Evolutionary conservation across 78 protist genomes (phyloP).

Genomic region (Protostelium mycophagum): DNA sequence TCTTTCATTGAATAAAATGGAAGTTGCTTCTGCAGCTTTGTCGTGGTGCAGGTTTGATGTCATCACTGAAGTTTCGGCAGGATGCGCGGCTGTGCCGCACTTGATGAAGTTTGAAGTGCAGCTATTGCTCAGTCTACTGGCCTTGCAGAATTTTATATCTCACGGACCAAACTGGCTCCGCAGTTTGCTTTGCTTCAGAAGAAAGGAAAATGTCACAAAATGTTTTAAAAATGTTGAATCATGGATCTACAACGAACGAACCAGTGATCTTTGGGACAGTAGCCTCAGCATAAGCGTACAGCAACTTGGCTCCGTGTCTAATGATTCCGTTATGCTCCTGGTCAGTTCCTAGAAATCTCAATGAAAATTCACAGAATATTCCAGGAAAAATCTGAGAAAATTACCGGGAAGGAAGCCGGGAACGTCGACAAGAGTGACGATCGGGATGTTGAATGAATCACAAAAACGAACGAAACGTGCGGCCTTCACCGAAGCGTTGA

Average conservation of each 20-base stretch:
- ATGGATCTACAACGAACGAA: too few relatives aligned
- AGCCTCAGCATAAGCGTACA: slow-evolving; percentile 98
- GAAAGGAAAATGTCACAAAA: neutral
- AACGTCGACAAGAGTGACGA: slow-evolving; percentile 96
- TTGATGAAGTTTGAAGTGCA: too few relatives aligned
- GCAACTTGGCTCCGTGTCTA: slow-evolving; percentile 97
- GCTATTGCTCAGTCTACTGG: too few relatives aligned
- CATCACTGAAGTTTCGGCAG: too few relatives aligned
- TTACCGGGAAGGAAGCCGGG: slow-evolving; percentile 98
- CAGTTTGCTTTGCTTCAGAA: too few relatives aligned
- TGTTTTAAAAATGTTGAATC: neutral
- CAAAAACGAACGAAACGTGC: slow-evolving; percentile 94
- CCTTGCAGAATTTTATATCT: too few relatives aligned
- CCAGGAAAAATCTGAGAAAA: neutral
- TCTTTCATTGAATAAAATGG: slow-evolving; percentile 9
- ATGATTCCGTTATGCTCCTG: slow-evolving; percentile 96
- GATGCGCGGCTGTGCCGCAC: too few relatives aligned
- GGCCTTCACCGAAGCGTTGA: slow-evolving; percentile 92
- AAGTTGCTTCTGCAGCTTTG: too few relatives aligned
- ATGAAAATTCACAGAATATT: neutral
- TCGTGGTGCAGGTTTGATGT: too few relatives aligned
- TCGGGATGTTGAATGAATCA: slow-evolving; percentile 96
- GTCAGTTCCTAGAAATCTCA: slow-evolving; percentile 14
- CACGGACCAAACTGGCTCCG: too few relatives aligned
- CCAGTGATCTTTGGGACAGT: too few relatives aligned